These are phyloP conservation scores for Metschnikowia bowlesiae DNA, from an alignment of 805 yeast genomes.

Conservation along the genomic window DNA sequence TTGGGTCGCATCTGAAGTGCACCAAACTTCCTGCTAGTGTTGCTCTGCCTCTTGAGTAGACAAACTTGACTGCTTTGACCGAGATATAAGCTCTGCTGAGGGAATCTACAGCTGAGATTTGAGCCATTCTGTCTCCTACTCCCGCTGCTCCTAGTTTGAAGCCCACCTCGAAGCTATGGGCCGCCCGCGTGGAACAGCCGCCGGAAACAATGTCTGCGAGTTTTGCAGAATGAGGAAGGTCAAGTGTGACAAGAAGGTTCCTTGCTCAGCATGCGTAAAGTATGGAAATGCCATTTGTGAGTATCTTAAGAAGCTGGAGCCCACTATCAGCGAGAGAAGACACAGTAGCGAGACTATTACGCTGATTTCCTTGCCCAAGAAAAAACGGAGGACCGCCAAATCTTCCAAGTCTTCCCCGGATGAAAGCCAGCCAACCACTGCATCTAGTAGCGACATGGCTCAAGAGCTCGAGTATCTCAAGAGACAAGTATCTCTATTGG, in stretches of 20 bases:
- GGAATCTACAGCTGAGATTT: too few relatives aligned
- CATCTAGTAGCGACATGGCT: slow-evolving; percentile 8
- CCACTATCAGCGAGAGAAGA: slow-evolving; percentile 3
- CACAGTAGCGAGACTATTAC: slow-evolving; percentile 10
- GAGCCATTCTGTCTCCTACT: too few relatives aligned
- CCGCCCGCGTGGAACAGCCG: slow-evolving; percentile 1
- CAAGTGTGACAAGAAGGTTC: slow-evolving; percentile 21
- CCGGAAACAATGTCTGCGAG: slow-evolving; percentile 16
- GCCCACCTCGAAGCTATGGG: background rate
- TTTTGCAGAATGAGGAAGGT: slow-evolving; percentile 22
- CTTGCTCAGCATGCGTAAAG: slow-evolving; percentile 28
- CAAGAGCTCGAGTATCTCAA: slow-evolving; percentile 19
- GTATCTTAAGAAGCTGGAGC: slow-evolving; percentile 11
- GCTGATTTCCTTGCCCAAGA: slow-evolving; percentile 1
- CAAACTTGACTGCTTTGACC: background rate
- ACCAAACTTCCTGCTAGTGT: background rate
- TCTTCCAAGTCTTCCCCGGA: background rate
- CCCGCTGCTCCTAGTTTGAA: background rate
- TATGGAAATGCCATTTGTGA: slow-evolving; percentile 31
- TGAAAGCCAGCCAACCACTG: background rate
- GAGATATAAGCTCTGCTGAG: background rate
- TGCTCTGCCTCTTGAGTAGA: background rate
- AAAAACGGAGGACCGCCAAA: background rate
- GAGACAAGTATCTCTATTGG: slow-evolving; percentile 18
- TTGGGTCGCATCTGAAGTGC: background rate